Conservation (phyloP, 208 protist species). For the Ichthyophonus hoferi region DNA sequence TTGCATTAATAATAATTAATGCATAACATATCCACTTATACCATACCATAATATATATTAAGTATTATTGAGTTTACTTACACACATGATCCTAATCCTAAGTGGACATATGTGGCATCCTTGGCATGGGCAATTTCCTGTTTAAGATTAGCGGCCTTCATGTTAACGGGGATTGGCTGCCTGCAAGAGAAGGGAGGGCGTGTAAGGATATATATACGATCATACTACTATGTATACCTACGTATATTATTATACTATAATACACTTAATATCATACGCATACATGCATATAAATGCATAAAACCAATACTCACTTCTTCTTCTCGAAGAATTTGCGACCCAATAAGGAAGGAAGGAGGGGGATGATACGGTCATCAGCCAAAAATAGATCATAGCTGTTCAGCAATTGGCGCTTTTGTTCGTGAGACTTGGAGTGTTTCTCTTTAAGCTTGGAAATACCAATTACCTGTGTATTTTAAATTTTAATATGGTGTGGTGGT, state of each 20-base stretch:
- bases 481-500: no score
- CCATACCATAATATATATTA: no score
- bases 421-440: conserved; percentile 56
- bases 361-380: conserved; percentile 59
- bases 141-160: conserved; percentile 26
- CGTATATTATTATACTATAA: background rate
- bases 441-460: conserved; percentile 53
- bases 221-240: background rate
- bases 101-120: background rate
- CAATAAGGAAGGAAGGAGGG: conserved; percentile 50
- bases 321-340: conserved; percentile 54
- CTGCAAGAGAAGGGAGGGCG: background rate
- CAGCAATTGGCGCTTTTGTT: conserved; percentile 59
- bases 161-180: conserved; percentile 30
- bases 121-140: background rate
- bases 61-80: no score
- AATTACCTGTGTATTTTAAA: no score
- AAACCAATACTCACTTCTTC: conserved; percentile 49
- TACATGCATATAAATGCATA: background rate
- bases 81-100: background rate
- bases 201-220: background rate
- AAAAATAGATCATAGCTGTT: conserved; percentile 63
- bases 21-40: no score
- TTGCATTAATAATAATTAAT: no score
- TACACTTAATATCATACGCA: background rate